Base-by-base conservation (phyloP, 2,329 filamentous ascomycete species). In the Xylaria sp. region DNA sequence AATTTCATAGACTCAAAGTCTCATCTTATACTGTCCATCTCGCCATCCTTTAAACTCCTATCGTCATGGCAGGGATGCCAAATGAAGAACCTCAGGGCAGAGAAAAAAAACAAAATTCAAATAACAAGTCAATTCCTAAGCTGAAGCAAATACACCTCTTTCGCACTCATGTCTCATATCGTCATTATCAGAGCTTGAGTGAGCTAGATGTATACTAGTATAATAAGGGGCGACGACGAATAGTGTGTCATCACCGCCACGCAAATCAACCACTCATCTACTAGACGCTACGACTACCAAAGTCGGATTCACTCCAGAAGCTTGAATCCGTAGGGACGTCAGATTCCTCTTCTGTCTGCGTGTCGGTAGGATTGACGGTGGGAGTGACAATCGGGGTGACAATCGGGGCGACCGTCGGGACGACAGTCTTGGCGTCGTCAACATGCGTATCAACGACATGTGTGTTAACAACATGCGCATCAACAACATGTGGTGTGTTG, bases 241-340 rank as follows among this genome's bases (percentile, higher is more conserved):
- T 37, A 18, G 23, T n/a, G n/a, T 63, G 37, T 12, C 15, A 46
- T 46, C 50, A 23, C n/a, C 18, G n/a, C 28, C 25, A 28, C 15
- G 34, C 6, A 7, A 7, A 44, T 44, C 34, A 41, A 41, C 20
- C 3, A 10, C 2, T 1, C 15, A 7, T 41, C 25, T 56, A 32
- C 34, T 8, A 37, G 34, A 2, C 41, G 32, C 20, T 44, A 48
- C 13, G 28, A 41, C 3, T 18, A 1, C 55, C 60, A 25, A 48
- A 39, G 52, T 46, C 44, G 9, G 54, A 63, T 25, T 63, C 65
- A 34, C 60, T 64, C 60, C 39, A 55, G 25, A 44, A 68, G 50
- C 61, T 68, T 9, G 55, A 60, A 41, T 64, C 61, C 34, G 55
- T 60, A 13, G 15, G 9, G 13, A 56, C 41, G 9, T 68, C 61